Conservation (phyloP, 176 grass and related monocot genomes). For the Oryza coarctata region DNA sequence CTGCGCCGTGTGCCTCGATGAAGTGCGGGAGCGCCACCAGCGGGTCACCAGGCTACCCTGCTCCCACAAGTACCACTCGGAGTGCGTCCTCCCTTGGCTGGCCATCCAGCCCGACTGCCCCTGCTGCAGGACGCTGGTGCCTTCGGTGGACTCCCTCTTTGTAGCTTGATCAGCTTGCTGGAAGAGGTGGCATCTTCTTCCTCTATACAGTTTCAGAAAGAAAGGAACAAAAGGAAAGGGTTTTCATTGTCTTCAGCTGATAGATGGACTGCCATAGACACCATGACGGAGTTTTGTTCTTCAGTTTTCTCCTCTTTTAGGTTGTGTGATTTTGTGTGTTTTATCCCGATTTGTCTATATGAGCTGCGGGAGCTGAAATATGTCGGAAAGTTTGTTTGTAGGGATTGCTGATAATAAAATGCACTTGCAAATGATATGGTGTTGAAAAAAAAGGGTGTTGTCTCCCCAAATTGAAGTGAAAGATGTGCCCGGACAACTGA, state of each 20-base stretch:
- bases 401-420: not conserved
- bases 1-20: slow-evolving; percentile 75
- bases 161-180: not conserved
- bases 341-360: not conserved
- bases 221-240: not conserved
- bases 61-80: slow-evolving; percentile 83
- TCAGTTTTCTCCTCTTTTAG: not conserved
- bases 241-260: not conserved
- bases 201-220: not conserved
- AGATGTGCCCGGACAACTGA: not conserved
- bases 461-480: not conserved
- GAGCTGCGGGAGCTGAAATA: not conserved
- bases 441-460: not conserved
- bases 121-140: slow-evolving; percentile 61
- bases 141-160: not conserved
- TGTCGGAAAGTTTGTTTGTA: not conserved
- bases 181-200: not conserved
- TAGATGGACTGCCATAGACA: not conserved
- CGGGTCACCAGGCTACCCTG: slow-evolving; percentile 60
- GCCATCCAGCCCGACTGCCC: slow-evolving; percentile 69
- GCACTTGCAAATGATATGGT: not conserved
- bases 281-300: not conserved
- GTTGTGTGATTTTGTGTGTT: not conserved
- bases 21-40: slow-evolving; percentile 40
- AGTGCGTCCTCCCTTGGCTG: slow-evolving; percentile 84